Evolutionary conservation across 106 monocot genomes (phyloP).

Genomic region (Phalaenopsis equestris): DNA sequence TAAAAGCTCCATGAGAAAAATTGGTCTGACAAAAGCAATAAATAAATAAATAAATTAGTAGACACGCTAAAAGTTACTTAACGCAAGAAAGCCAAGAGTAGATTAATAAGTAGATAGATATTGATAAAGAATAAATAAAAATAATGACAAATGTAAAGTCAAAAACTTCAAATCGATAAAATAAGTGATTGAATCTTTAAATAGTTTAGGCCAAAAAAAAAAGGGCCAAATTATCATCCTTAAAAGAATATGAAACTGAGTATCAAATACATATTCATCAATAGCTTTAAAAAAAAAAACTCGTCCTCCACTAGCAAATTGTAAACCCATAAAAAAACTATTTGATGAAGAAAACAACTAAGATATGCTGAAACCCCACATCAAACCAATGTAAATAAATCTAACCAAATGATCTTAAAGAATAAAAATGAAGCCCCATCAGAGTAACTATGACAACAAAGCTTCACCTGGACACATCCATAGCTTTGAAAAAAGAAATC

Average conservation of each 20-base stretch:
- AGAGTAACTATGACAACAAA: constrained; percentile 37
- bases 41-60: not conserved
- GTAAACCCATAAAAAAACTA: not conserved
- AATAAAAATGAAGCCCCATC: constrained; percentile 3
- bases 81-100: not conserved
- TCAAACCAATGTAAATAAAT: not conserved
- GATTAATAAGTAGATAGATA: not conserved
- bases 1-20: not conserved
- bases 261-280: not conserved
- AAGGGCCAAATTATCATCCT: not conserved
- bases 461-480: constrained; percentile 25
- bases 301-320: not conserved
- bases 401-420: not conserved
- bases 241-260: not conserved
- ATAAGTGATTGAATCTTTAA: not conserved
- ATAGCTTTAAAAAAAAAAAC: not conserved
- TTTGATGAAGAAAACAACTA: not conserved
- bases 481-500: constrained; percentile 10
- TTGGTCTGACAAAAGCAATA: not conserved
- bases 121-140: not conserved
- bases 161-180: not conserved
- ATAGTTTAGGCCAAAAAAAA: not conserved
- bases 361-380: not conserved
- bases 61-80: not conserved
- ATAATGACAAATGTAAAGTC: not conserved